These are phyloP conservation scores for Arachis hypogaea DNA, from an alignment of 306 rosid species.

Conservation along the genomic window DNA sequence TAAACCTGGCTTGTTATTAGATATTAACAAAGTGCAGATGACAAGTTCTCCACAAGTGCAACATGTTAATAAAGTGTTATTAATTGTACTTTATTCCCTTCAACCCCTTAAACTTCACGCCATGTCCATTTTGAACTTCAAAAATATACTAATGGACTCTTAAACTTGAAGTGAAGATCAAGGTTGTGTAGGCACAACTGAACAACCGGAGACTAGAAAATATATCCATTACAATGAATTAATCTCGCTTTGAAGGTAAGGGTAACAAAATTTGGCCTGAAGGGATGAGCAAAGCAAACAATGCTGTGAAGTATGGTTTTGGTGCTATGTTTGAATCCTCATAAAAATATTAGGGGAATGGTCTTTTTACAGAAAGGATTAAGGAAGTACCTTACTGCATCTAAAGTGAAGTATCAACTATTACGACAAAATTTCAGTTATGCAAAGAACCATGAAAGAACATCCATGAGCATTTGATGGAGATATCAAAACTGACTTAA, in stretches of 20 bases:
- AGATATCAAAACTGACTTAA: slow-evolving; percentile 6
- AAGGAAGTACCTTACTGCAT: neutral
- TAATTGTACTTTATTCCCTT: no score
- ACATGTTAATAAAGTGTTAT: neutral
- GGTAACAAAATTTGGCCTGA: neutral
- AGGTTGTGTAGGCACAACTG: neutral
- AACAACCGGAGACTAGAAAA: neutral
- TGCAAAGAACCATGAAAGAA: neutral
- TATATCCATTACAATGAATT: neutral
- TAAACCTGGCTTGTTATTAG: neutral
- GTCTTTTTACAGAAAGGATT: neutral
- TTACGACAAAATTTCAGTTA: neutral
- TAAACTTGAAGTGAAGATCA: no score
- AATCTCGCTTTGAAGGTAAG: neutral
- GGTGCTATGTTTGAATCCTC: neutral
- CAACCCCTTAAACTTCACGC: no score
- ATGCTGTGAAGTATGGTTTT: neutral
- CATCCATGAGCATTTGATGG: neutral
- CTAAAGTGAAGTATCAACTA: neutral
- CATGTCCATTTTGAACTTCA: no score
- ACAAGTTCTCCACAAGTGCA: neutral
- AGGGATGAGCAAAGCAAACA: neutral
- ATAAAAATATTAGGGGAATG: neutral
- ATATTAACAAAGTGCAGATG: neutral
- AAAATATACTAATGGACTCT: neutral